Evolutionary conservation across 768 basidiomycete genomes (phyloP).

Genomic region (Agrocybe pediades): DNA sequence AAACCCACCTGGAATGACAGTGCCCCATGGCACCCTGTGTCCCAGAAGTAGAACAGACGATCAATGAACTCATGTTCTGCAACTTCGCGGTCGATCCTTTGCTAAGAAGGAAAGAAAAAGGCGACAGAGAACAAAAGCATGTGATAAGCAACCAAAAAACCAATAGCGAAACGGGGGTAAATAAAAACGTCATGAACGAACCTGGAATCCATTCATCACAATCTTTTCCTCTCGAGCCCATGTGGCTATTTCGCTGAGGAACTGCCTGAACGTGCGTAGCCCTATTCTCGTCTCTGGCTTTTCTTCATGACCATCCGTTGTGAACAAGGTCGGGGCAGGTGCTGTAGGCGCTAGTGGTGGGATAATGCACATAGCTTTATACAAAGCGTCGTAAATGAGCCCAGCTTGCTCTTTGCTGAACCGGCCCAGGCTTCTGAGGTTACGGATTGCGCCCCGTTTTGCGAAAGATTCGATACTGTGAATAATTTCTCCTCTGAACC

Average conservation of each 20-base stretch:
- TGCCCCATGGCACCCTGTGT: slow-evolving; percentile 76
- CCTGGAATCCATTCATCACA: slow-evolving; percentile 91
- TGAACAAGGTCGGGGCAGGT: slow-evolving; percentile 53
- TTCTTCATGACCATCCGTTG: slow-evolving; percentile 66
- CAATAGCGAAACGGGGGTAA: neutral
- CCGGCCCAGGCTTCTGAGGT: slow-evolving; percentile 74
- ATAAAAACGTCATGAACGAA: slow-evolving; percentile 25
- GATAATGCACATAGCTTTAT: slow-evolving; percentile 78
- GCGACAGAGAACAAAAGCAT: neutral
- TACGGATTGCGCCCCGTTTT: slow-evolving; percentile 88
- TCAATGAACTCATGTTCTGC: slow-evolving; percentile 97
- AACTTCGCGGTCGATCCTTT: slow-evolving; percentile 86
- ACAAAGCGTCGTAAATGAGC: slow-evolving; percentile 89
- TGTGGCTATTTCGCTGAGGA: slow-evolving; percentile 89
- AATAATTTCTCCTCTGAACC: slow-evolving; percentile 87
- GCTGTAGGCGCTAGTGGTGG: slow-evolving; percentile 62
- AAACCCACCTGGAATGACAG: slow-evolving; percentile 82
- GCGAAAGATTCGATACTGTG: slow-evolving; percentile 93
- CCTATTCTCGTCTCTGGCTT: slow-evolving; percentile 90
- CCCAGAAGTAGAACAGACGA: slow-evolving; percentile 94
- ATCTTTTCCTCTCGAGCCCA: slow-evolving; percentile 97
- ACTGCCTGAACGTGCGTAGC: slow-evolving; percentile 81
- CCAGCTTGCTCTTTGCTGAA: slow-evolving; percentile 89
- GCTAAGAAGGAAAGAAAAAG: too few species aligned
- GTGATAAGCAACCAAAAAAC: too few species aligned